A percentile compares a stretch with the other conserved stretches of the same genome.
These are phyloP conservation scores for Alternaria rosae DNA, from an alignment of 2,329 filamentous ascomycete species.

Conservation along the genomic window DNA sequence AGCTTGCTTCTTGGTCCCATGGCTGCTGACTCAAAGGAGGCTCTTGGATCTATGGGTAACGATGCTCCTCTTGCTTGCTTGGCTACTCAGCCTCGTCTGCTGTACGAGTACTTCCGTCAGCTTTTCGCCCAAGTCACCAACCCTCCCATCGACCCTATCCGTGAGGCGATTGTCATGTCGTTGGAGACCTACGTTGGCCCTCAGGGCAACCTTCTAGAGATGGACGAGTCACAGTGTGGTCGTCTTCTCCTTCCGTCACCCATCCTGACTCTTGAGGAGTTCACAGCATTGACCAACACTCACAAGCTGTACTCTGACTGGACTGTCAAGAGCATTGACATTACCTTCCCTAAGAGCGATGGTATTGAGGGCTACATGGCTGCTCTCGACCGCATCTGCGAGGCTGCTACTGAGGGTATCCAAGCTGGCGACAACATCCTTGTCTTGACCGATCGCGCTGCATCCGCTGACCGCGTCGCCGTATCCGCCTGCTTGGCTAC, in stretches of 20 bases:
- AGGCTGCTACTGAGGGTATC: conserved; percentile 83
- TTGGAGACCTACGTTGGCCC: conserved; percentile 95
- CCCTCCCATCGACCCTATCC: conserved; percentile 94
- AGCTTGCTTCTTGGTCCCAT: conserved; percentile 90
- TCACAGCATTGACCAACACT: conserved; percentile 85
- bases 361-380: conserved; percentile 85
- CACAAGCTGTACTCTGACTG: conserved; percentile 75
- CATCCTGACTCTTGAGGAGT: conserved; percentile 86
- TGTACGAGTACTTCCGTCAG: conserved; percentile 97
- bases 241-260: conserved; percentile 87
- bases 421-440: conserved; percentile 84
- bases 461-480: conserved; percentile 79
- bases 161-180: conserved; percentile 98
- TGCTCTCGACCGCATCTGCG: conserved; percentile 87
- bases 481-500: conserved; percentile 88
- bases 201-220: conserved; percentile 93
- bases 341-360: conserved; percentile 88
- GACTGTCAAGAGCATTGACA: conserved; percentile 89
- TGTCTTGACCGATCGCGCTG: conserved; percentile 87
- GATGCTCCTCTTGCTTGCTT: conserved; percentile 92
- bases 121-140: conserved; percentile 98
- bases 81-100: conserved; percentile 84
- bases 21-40: conserved; percentile 97
- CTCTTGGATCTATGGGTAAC: conserved; percentile 96
- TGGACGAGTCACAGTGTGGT: conserved; percentile 88